Evolutionary conservation across 1,284 basidiomycete genomes (phyloP).

Genomic region (Coniferiporia weirii): DNA sequence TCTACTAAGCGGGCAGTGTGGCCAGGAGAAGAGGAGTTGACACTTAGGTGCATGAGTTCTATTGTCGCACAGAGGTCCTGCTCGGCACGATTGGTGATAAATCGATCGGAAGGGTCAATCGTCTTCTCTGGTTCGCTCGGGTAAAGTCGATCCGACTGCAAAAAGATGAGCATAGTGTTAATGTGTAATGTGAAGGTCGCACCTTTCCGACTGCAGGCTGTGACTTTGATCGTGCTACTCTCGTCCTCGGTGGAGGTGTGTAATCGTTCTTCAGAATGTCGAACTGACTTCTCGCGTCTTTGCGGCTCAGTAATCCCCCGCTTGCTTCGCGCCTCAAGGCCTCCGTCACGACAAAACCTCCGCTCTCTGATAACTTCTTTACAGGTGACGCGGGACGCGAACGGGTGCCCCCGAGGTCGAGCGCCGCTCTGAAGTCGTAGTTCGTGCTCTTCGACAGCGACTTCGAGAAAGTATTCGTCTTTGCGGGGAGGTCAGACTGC

Average conservation of each 20-base stretch:
- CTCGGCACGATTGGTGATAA: slow-evolving; percentile 61
- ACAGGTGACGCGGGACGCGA: slow-evolving; percentile 58
- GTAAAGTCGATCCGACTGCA: slow-evolving; percentile 14
- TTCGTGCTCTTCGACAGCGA: slow-evolving; percentile 15
- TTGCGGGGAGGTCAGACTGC: slow-evolving; percentile 5
- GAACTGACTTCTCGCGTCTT: slow-evolving; percentile 64
- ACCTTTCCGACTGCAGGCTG: slow-evolving; percentile 48
- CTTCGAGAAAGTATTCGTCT: slow-evolving; percentile 15
- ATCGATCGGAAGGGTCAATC: slow-evolving; percentile 59
- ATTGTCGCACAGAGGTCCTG: slow-evolving; percentile 53
- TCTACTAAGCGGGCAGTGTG: slow-evolving; percentile 72
- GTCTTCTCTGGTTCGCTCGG: slow-evolving; percentile 14
- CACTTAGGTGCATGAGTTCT: slow-evolving; percentile 56
- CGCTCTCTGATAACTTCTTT: slow-evolving; percentile 43
- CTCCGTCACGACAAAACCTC: slow-evolving; percentile 45
- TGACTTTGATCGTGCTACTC: slow-evolving; percentile 67
- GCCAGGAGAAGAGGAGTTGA: slow-evolving; percentile 58
- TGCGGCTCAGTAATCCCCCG: slow-evolving; percentile 58
- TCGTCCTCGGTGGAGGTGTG: slow-evolving; percentile 47
- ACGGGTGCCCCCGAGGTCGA: slow-evolving; percentile 23
- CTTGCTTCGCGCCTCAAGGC: slow-evolving; percentile 57
- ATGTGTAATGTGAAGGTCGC: slow-evolving; percentile 22
- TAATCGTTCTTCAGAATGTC: slow-evolving; percentile 65
- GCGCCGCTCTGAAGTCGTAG: slow-evolving; percentile 13
- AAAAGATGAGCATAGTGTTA: neutral